Conservation (phyloP, 805 yeast genomes). For the Kuraishia floccosa region DNA sequence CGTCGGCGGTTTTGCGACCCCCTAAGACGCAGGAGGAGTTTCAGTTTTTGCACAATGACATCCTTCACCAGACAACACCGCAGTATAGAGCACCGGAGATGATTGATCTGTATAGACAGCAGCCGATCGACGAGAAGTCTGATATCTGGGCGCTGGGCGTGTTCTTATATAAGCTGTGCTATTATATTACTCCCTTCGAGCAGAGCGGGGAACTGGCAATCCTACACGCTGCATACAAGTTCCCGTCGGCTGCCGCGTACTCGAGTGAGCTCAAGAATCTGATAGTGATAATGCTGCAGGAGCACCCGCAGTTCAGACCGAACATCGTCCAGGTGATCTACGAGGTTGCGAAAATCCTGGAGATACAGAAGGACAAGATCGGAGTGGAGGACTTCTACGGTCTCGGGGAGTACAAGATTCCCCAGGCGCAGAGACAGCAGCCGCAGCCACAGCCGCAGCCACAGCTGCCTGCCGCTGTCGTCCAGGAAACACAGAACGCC, state of each 20-base stretch:
- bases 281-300: slow-evolving; percentile 70
- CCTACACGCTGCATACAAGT: slow-evolving; percentile 69
- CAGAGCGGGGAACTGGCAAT: slow-evolving; percentile 74
- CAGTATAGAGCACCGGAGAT: slow-evolving; percentile 95
- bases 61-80: slow-evolving; percentile 86
- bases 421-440: slow-evolving; percentile 5
- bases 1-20: slow-evolving; percentile 57
- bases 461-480: slow-evolving; percentile 10
- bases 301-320: slow-evolving; percentile 75
- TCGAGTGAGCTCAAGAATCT: slow-evolving; percentile 65
- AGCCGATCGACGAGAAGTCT: slow-evolving; percentile 82
- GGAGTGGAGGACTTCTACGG: slow-evolving; percentile 31
- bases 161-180: slow-evolving; percentile 80
- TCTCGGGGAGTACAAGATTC: slow-evolving; percentile 16
- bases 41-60: slow-evolving; percentile 70
- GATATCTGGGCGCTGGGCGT: slow-evolving; percentile 98
- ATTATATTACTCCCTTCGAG: slow-evolving; percentile 93
- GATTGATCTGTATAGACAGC: slow-evolving; percentile 77
- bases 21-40: slow-evolving; percentile 70
- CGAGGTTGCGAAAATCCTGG: slow-evolving; percentile 51
- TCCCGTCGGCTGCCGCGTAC: slow-evolving; percentile 59
- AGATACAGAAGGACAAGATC: slow-evolving; percentile 26
- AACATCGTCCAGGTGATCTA: slow-evolving; percentile 70
- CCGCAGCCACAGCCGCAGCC: slow-evolving; percentile 29
- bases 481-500: slow-evolving; percentile 1